Conservation (phyloP, 257 asterid genomes). For the Henckelia pumila region DNA sequence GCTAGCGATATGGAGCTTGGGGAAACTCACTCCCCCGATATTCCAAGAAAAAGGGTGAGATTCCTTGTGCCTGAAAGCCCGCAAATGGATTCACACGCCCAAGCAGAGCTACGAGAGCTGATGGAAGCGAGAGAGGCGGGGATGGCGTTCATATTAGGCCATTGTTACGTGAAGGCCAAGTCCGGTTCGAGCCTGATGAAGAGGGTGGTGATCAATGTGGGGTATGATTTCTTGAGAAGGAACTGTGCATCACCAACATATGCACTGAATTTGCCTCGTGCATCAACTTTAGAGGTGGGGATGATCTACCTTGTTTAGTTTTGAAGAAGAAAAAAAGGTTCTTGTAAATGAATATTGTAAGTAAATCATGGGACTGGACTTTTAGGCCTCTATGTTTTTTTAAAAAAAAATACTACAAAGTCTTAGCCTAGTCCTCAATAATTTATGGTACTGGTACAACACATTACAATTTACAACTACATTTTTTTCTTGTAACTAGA, state of each 20-base stretch:
- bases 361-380: neutral
- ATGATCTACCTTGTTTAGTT: slow-evolving; percentile 87
- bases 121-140: slow-evolving; percentile 93
- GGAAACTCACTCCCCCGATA: slow-evolving; percentile 40
- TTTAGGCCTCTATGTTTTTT: neutral
- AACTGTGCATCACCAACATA: slow-evolving; percentile 76
- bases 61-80: slow-evolving; percentile 67
- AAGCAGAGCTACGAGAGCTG: slow-evolving; percentile 56
- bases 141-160: slow-evolving; percentile 81
- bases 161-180: slow-evolving; percentile 79
- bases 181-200: slow-evolving; percentile 69
- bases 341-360: neutral
- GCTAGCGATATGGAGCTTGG: slow-evolving; percentile 30
- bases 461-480: too few species aligned
- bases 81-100: slow-evolving; percentile 37
- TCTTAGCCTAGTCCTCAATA: neutral
- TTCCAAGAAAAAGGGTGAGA: slow-evolving; percentile 59
- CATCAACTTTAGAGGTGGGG: slow-evolving; percentile 90
- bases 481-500: too few species aligned
- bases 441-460: too few species aligned
- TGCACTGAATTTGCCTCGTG: slow-evolving; percentile 74
- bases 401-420: too few species aligned
- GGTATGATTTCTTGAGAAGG: slow-evolving; percentile 82
- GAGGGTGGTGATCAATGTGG: slow-evolving; percentile 56
- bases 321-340: neutral